Evolutionary conservation across 768 basidiomycete genomes (phyloP).

Genomic region (Boletus tomentosulus): DNA sequence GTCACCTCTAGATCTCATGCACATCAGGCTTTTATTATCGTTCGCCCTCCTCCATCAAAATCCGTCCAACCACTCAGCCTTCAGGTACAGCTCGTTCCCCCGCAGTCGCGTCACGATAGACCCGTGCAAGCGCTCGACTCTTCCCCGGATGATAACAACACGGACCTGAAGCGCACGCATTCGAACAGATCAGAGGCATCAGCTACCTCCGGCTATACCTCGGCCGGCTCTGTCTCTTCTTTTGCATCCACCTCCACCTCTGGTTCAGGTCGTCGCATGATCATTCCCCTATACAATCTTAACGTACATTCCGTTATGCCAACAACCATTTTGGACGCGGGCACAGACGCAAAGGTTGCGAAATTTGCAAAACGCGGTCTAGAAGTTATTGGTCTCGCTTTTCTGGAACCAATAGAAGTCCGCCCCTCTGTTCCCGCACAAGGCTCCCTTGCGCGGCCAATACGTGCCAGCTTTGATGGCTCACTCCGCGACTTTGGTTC

Average conservation of each 20-base stretch:
- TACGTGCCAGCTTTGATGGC: constrained; percentile 30
- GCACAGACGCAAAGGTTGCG: constrained; percentile 83
- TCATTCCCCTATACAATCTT: constrained; percentile 83
- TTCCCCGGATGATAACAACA: constrained; percentile 27
- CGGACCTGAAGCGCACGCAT: constrained; percentile 26
- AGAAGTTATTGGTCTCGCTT: constrained; percentile 72
- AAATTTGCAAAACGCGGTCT: constrained; percentile 69
- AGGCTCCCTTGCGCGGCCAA: constrained; percentile 6
- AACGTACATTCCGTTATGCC: constrained; percentile 86
- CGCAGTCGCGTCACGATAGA: constrained; percentile 41
- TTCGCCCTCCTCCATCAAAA: constrained; percentile 82
- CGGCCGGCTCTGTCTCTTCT: constrained; percentile 40
- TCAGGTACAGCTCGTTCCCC: constrained; percentile 85
- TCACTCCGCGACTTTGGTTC: constrained; percentile 20
- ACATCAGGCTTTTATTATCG: constrained; percentile 81
- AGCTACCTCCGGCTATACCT: constrained; percentile 46
- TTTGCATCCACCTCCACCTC: constrained; percentile 40
- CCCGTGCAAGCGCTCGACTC: constrained; percentile 45
- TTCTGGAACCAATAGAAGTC: constrained; percentile 80
- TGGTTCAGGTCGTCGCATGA: constrained; percentile 58
- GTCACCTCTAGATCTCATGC: constrained; percentile 4
- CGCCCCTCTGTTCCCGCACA: constrained; percentile 34
- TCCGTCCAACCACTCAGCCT: constrained; percentile 86
- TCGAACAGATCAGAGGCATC: constrained; percentile 52
- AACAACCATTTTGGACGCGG: constrained; percentile 82